Percentiles rank a stretch among this genome's conserved stretches.
phyloP scores from a whole-genome alignment of 2,329 filamentous ascomycete genomes.

The Hypoxylon rubiginosum region DNA sequence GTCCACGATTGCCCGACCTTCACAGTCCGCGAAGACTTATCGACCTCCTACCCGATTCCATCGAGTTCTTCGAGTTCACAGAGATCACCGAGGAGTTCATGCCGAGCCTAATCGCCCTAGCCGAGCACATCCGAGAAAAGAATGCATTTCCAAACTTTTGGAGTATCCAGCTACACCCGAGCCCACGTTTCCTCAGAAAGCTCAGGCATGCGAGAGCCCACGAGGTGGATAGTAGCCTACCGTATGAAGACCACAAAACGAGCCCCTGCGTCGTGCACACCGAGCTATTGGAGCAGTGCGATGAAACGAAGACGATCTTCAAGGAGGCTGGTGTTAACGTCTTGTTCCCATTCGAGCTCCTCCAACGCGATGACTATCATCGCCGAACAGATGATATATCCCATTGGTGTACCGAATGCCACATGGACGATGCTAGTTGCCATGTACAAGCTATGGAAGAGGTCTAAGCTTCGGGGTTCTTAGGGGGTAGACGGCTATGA shows the following conservation, averaged over 20 bases:
- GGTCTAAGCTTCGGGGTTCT: background rate
- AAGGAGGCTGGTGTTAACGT: background rate
- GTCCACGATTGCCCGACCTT: background rate
- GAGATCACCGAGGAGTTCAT: constrained; percentile 21
- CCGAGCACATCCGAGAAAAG: background rate
- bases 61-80: constrained; percentile 15
- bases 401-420: constrained; percentile 26
- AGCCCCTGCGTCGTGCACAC: background rate
- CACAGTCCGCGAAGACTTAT: background rate
- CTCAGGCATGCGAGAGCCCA: constrained; percentile 8
- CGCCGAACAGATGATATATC: constrained; percentile 2
- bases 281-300: background rate
- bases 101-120: background rate
- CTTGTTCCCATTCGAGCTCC: background rate
- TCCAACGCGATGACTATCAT: too few relatives aligned
- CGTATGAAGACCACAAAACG: too few relatives aligned
- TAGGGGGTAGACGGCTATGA: background rate
- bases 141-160: background rate
- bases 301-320: background rate
- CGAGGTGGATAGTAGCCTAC: background rate
- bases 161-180: constrained; percentile 4
- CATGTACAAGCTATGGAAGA: background rate
- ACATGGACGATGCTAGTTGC: background rate
- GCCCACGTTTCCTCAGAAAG: background rate
- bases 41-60: background rate